These are phyloP conservation scores for Annulohypoxylon nitens DNA, from an alignment of 495 filamentous ascomycete species.

Conservation along the genomic window DNA sequence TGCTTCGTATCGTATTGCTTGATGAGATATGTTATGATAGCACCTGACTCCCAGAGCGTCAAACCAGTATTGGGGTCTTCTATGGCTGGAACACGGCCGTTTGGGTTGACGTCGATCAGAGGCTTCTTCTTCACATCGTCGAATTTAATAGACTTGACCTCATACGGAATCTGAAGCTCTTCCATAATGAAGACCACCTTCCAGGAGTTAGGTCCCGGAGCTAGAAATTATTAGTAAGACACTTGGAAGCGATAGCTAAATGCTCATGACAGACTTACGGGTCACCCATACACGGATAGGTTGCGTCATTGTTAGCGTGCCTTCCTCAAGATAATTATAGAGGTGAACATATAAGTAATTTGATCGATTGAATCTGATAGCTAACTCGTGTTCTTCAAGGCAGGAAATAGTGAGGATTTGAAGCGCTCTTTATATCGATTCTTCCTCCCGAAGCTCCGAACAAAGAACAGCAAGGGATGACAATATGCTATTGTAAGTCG, in stretches of 20 bases:
- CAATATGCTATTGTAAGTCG: neutral
- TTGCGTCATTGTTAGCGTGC: neutral
- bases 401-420: neutral
- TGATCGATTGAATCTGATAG: neutral
- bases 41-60: slow-evolving; percentile 77
- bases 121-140: slow-evolving; percentile 61
- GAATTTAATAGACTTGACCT: slow-evolving; percentile 48
- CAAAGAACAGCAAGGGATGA: neutral
- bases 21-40: slow-evolving; percentile 75
- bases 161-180: slow-evolving; percentile 69
- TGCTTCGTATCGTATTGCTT: slow-evolving; percentile 77
- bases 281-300: neutral
- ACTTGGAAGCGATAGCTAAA: neutral
- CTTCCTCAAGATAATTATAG: neutral
- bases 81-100: slow-evolving; percentile 57
- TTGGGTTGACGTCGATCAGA: slow-evolving; percentile 71
- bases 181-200: slow-evolving; percentile 68
- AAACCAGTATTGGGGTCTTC: slow-evolving; percentile 69
- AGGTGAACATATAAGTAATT: neutral
- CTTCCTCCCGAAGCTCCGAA: neutral
- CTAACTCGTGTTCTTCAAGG: neutral
- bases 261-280: neutral
- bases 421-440: neutral
- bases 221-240: neutral
- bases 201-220: neutral